phyloP scores from a whole-genome alignment of 2,329 filamentous ascomycete genomes.

The Neofusicoccum umdonicola region DNA sequence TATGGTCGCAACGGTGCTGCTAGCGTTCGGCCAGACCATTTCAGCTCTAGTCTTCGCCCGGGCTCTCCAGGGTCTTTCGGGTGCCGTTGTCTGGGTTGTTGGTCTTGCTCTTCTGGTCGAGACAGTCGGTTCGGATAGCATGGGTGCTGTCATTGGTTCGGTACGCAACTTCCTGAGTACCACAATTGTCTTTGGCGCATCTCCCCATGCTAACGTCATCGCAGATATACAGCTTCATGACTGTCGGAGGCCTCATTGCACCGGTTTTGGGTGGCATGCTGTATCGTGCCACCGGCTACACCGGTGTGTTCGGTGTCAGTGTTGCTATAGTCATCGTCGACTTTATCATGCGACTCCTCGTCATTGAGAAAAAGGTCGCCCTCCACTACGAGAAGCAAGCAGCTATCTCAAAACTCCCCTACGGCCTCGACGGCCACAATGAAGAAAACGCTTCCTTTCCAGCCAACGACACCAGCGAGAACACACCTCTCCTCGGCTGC shows the following conservation, averaged over 20 bases:
- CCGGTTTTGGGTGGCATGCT: conserved; percentile 61
- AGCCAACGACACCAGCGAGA: conserved; percentile 23
- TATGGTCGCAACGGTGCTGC: conserved; percentile 53
- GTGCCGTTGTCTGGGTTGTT: conserved; percentile 59
- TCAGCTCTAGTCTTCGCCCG: conserved; percentile 52
- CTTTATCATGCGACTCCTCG: conserved; percentile 57
- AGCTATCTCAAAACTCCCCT: conserved; percentile 22
- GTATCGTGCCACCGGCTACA: conserved; percentile 58
- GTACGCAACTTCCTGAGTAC: conserved; percentile 31
- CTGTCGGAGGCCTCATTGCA: conserved; percentile 55
- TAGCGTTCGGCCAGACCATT: conserved; percentile 52
- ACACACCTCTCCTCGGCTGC: conserved; percentile 26
- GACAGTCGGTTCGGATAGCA: conserved; percentile 54
- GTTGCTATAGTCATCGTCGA: conserved; percentile 57
- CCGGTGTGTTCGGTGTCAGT: conserved; percentile 58
- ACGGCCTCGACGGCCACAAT: conserved; percentile 12
- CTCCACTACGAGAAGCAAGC: conserved; percentile 39
- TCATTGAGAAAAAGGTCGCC: conserved; percentile 64
- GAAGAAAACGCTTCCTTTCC: neutral
- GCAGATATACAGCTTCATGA: conserved; percentile 59
- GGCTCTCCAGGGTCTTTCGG: conserved; percentile 57
- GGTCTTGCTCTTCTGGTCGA: conserved; percentile 59
- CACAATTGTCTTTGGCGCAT: neutral
- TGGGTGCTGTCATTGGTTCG: conserved; percentile 62
- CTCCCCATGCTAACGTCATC: neutral